A percentile compares a stretch with the other conserved stretches of the same genome.
These are phyloP conservation scores for Oldenlandia corymbosa DNA, from an alignment of 257 asterid species.

Conservation along the genomic window DNA sequence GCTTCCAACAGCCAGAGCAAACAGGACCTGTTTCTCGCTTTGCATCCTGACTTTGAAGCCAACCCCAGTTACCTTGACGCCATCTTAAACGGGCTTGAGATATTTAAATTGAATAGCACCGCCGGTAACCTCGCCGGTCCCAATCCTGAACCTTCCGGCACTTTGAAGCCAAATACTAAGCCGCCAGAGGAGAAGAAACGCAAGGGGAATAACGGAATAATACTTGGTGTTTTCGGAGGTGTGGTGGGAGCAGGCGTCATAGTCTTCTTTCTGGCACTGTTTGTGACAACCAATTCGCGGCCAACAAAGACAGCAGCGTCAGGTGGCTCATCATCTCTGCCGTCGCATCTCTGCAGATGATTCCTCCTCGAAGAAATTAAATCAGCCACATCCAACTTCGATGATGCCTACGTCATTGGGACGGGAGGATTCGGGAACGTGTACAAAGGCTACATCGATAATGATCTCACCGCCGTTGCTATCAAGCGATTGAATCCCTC, in stretches of 20 bases:
- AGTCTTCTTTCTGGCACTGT: slow-evolving; percentile 15
- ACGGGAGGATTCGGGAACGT: slow-evolving; percentile 61
- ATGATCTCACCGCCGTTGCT: slow-evolving; percentile 34
- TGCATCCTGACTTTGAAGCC: slow-evolving; percentile 19
- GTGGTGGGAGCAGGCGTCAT: slow-evolving; percentile 24
- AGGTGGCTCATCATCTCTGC: slow-evolving; percentile 21
- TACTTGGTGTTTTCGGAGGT: slow-evolving; percentile 20
- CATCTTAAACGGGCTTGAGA: slow-evolving; percentile 55
- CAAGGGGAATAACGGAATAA: neutral
- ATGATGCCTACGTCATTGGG: slow-evolving; percentile 36
- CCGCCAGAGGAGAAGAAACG: neutral
- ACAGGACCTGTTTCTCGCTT: slow-evolving; percentile 23
- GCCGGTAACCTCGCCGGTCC: slow-evolving; percentile 36
- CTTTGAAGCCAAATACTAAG: neutral
- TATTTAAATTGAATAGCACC: slow-evolving; percentile 42
- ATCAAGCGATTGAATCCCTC: slow-evolving; percentile 42
- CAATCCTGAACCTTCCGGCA: slow-evolving; percentile 28
- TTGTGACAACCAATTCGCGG: slow-evolving; percentile 22
- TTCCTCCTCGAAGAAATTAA: slow-evolving; percentile 45
- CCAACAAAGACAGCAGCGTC: slow-evolving; percentile 27
- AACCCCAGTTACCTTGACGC: neutral
- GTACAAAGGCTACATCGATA: slow-evolving; percentile 43
- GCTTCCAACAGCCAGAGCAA: slow-evolving; percentile 12
- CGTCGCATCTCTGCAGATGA: slow-evolving; percentile 28
- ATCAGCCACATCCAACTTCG: slow-evolving; percentile 39